phyloP scores from a whole-genome alignment of 2,329 filamentous ascomycete genomes.

The Clonostachys rosea region DNA sequence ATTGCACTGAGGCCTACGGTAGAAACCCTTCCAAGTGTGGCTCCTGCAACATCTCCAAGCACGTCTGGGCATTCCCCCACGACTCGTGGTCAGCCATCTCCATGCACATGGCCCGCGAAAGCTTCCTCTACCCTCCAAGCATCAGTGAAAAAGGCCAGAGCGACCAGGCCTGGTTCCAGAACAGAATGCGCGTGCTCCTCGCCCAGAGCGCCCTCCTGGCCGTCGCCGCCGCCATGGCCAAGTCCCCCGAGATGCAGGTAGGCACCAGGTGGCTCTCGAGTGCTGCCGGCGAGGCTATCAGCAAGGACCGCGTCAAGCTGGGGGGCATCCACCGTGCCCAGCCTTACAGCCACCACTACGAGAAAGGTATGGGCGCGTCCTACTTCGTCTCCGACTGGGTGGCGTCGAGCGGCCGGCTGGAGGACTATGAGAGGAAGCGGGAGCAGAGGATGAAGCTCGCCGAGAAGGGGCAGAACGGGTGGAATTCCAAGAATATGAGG shows the following conservation, averaged over 20 bases:
- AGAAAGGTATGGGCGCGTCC: slow-evolving; percentile 3
- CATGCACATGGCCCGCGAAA: slow-evolving; percentile 27
- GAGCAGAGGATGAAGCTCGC: too few species aligned
- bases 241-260: slow-evolving; percentile 14
- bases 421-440: too few species aligned
- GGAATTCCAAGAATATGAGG: too few species aligned
- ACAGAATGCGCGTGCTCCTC: slow-evolving; percentile 24
- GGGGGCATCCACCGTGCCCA: slow-evolving; percentile 37
- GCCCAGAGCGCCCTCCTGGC: slow-evolving; percentile 20
- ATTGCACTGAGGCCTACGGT: slow-evolving; percentile 37
- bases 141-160: not conserved
- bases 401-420: too few species aligned
- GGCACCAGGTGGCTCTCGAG: slow-evolving; percentile 23
- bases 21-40: slow-evolving; percentile 28
- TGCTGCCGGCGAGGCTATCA: slow-evolving; percentile 4
- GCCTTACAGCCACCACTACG: slow-evolving; percentile 30
- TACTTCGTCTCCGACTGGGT: too few species aligned
- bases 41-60: slow-evolving; percentile 34
- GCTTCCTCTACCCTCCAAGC: slow-evolving; percentile 21
- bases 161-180: slow-evolving; percentile 5
- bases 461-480: too few species aligned
- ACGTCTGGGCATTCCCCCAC: slow-evolving; percentile 37
- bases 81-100: slow-evolving; percentile 35
- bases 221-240: slow-evolving; percentile 27
- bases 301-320: slow-evolving; percentile 18